These are phyloP conservation scores for Pholiota microspora DNA, from an alignment of 768 basidiomycete species.

Conservation along the genomic window DNA sequence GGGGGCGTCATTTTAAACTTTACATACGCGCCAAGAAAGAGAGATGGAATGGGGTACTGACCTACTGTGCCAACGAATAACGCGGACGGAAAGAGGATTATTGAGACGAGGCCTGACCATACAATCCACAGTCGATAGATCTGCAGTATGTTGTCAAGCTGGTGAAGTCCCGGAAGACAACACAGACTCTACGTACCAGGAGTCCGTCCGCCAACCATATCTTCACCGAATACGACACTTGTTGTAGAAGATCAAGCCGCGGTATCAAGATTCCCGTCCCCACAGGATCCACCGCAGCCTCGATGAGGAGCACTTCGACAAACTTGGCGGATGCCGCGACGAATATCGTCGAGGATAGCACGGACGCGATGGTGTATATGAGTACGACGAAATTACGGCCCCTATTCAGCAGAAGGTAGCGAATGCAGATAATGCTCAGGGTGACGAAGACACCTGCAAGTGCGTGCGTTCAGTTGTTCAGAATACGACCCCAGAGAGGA, in stretches of 20 bases:
- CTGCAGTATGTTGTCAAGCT: background rate
- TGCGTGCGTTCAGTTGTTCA: background rate
- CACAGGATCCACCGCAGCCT: background rate
- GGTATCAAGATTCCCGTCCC: background rate
- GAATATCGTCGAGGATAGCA: background rate
- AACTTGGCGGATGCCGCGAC: background rate
- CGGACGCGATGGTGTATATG: background rate
- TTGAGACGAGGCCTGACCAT: background rate
- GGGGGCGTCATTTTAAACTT: too few species aligned
- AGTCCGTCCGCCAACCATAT: constrained; percentile 12
- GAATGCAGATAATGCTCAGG: constrained; percentile 9
- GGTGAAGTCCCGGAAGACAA: background rate
- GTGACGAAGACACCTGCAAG: constrained; percentile 7
- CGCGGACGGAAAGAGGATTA: background rate
- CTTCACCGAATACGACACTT: constrained; percentile 10
- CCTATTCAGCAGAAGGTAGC: constrained; percentile 7
- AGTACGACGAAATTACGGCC: constrained; percentile 5
- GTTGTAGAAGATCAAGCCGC: constrained; percentile 7
- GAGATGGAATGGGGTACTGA: background rate
- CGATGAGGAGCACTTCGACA: background rate
- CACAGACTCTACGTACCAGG: background rate
- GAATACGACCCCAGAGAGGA: too few species aligned
- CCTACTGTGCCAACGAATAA: background rate
- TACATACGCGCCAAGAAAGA: background rate
- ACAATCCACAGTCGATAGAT: background rate